Base-by-base conservation (phyloP, 495 filamentous ascomycete species). In the Aspergillus cristatus region DNA sequence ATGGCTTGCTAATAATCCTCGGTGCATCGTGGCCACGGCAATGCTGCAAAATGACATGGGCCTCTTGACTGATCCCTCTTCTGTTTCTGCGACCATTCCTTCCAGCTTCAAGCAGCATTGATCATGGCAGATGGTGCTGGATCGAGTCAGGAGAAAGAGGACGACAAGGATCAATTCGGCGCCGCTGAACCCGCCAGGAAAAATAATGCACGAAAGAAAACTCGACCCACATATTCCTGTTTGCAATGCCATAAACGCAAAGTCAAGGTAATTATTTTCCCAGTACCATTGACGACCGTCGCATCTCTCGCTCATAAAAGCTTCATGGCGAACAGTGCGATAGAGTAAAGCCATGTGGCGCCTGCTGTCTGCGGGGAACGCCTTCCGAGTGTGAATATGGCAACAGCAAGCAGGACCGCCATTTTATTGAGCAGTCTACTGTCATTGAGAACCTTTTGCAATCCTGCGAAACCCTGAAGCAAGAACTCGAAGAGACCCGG, bases 211-310 rank as follows among this genome's bases (percentile, higher is more conserved):
- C 46, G 48, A 25, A 55, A 50, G 43, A 55, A 55, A 34, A 47
- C 47, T 36, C 53, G 53, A 34, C 53, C 48, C 43, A 55, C 49
- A 10, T 47, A 52, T 32, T 55, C 53, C 18, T 55, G 53, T 39
- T 43, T 55, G 32, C 52, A 44, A 28, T 55, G 53, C 32, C 53
- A 55, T 31, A 55, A 52, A 41, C 53, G 53, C 35, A 55, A 55
- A 44, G 49, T 55, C 13, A 55, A 55, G 49, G 53, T 55, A 47
- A n/a, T 28, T 13, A 18, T 35, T 18, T n/a, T n/a, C n/a, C n/a
- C n/a, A n/a, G n/a, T n/a, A n/a, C n/a, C n/a, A n/a, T n/a, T n/a
- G n/a, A n/a, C n/a, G n/a, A n/a, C n/a, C n/a, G n/a, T n/a, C n/a
- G n/a, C n/a, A n/a, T n/a, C n/a, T n/a, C 14, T 16, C 31, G 20